Evolutionary conservation across 2,329 filamentous ascomycete species (phyloP).

Genomic region (Aspergillus tubingensis): DNA sequence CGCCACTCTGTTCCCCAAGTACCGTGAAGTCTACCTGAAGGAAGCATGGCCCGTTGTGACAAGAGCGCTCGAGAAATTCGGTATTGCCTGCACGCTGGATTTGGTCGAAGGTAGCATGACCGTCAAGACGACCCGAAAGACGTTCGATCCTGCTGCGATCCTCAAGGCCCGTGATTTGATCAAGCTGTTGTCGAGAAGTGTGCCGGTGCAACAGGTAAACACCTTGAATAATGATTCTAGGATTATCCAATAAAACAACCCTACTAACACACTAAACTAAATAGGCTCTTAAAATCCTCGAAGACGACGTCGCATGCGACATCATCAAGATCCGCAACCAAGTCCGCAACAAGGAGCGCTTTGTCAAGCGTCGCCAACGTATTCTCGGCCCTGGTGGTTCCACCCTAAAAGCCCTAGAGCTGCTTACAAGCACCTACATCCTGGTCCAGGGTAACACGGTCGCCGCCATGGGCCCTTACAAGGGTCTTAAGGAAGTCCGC

Average conservation of each 20-base stretch:
- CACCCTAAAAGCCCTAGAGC: conserved; percentile 89
- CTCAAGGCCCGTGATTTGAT: conserved; percentile 93
- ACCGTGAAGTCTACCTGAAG: conserved; percentile 89
- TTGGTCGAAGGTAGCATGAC: conserved; percentile 96
- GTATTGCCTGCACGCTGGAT: conserved; percentile 89
- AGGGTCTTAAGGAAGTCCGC: conserved; percentile 88
- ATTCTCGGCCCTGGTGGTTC: conserved; percentile 89
- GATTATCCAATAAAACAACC: no score
- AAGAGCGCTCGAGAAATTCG: conserved; percentile 78
- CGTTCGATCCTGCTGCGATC: conserved; percentile 87
- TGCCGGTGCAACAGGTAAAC: conserved; percentile 75
- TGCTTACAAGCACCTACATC: conserved; percentile 88
- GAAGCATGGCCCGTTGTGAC: conserved; percentile 93
- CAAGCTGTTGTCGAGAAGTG: conserved; percentile 85
- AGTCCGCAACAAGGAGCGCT: conserved; percentile 90
- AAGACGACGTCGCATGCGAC: conserved; percentile 89
- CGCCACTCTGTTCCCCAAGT: conserved; percentile 82
- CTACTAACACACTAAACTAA: not conserved
- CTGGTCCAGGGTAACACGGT: conserved; percentile 97
- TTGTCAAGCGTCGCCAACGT: conserved; percentile 89
- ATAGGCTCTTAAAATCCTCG: conserved; percentile 82
- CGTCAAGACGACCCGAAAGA: conserved; percentile 90
- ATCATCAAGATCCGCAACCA: conserved; percentile 93
- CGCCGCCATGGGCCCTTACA: conserved; percentile 85
- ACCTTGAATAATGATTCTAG: not conserved